phyloP scores from a whole-genome alignment of 106 monocot genomes.

The Allium sativum region DNA sequence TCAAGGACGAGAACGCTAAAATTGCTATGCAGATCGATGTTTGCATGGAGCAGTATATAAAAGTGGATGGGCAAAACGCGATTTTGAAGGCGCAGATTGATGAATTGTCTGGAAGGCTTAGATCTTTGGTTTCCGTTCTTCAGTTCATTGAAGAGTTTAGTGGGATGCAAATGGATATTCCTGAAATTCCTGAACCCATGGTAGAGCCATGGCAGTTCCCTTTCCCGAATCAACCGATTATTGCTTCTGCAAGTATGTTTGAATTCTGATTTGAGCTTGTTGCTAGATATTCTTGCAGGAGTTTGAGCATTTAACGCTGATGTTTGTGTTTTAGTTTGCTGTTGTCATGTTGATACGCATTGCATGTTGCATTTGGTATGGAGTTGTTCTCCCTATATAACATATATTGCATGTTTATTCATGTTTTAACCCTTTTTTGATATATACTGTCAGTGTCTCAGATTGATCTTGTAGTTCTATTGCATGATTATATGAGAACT shows the following conservation, averaged over 20 bases:
- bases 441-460: too few relatives aligned
- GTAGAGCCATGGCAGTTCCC: constrained; percentile 52
- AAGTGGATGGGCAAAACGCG: constrained; percentile 25
- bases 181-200: constrained; percentile 35
- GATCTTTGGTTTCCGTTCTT: constrained; percentile 45
- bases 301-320: too few relatives aligned
- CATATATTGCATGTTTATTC: too few relatives aligned
- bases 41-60: constrained; percentile 11
- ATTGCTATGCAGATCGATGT: constrained; percentile 24
- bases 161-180: constrained; percentile 41
- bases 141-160: constrained; percentile 38
- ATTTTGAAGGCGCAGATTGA: constrained; percentile 32
- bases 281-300: too few relatives aligned
- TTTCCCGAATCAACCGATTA: constrained; percentile 23
- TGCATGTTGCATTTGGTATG: too few relatives aligned
- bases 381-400: too few relatives aligned
- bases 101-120: constrained; percentile 44
- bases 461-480: too few relatives aligned
- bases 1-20: constrained; percentile 29
- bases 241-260: constrained; percentile 24
- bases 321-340: too few relatives aligned
- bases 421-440: too few relatives aligned
- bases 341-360: too few relatives aligned
- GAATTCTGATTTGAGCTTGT: constrained; percentile 13
- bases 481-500: too few relatives aligned